A percentile compares a stretch with the other conserved stretches of the same genome.
Evolutionary conservation across 306 rosid species (phyloP).

Genomic region (Alnus rubra): DNA sequence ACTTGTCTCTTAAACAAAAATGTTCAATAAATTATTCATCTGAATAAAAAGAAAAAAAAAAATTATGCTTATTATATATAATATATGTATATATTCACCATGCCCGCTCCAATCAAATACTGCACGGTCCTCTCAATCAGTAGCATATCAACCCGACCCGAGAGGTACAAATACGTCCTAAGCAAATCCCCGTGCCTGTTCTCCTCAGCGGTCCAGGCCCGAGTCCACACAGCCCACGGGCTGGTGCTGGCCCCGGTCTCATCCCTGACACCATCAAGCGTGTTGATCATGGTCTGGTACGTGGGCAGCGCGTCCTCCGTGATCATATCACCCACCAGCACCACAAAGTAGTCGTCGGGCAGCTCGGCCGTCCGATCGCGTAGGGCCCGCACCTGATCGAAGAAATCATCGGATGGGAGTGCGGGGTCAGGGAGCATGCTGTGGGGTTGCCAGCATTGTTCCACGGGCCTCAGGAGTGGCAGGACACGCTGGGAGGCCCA

Average conservation of each 20-base stretch:
- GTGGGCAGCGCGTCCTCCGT: constrained; percentile 89
- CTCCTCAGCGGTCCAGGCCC: constrained; percentile 83
- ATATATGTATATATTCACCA: constrained; percentile 40
- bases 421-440: constrained; percentile 57
- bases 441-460: constrained; percentile 69
- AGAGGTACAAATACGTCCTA: constrained; percentile 55
- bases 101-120: constrained; percentile 67
- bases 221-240: constrained; percentile 83
- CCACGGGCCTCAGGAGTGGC: constrained; percentile 64
- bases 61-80: no score
- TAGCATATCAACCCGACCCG: constrained; percentile 87
- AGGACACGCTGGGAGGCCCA: constrained; percentile 57
- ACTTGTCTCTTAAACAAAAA: no score
- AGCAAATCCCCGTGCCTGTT: constrained; percentile 86
- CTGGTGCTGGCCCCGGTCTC: constrained; percentile 56
- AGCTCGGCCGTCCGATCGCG: constrained; percentile 65
- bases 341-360: constrained; percentile 76
- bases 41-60: no score
- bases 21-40: no score
- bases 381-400: constrained; percentile 48
- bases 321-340: constrained; percentile 66
- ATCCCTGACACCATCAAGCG: constrained; percentile 66
- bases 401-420: constrained; percentile 39
- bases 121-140: constrained; percentile 72
- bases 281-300: constrained; percentile 70